Evolutionary conservation across 2,329 filamentous ascomycete species (phyloP).

Genomic region (Alternaria triticimaculans): DNA sequence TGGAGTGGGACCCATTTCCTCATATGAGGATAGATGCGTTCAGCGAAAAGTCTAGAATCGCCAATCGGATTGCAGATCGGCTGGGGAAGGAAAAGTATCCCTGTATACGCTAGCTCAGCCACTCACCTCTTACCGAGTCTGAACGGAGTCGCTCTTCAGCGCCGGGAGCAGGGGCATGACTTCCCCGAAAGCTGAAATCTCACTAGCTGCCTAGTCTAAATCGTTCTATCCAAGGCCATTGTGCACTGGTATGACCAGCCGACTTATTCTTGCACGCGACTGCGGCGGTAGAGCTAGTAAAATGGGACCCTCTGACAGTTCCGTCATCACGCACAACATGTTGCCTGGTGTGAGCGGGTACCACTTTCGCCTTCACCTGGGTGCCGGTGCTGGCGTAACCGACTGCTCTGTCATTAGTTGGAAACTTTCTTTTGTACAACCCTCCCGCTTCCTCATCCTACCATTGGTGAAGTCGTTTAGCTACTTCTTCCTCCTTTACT

Average conservation of each 20-base stretch:
- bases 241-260: constrained; percentile 18
- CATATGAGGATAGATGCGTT: constrained; percentile 26
- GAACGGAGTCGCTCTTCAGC: constrained; percentile 26
- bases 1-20: constrained; percentile 20
- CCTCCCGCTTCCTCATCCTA: constrained; percentile 16
- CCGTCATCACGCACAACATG: constrained; percentile 31
- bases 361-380: constrained; percentile 18
- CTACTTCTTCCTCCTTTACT: constrained; percentile 13
- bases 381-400: constrained; percentile 20
- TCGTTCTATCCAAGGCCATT: constrained; percentile 19
- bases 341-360: constrained; percentile 23
- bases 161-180: constrained; percentile 39
- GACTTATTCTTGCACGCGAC: constrained; percentile 38
- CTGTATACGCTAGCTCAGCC: constrained; percentile 34
- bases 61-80: constrained; percentile 44
- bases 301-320: constrained; percentile 30
- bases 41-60: constrained; percentile 32
- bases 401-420: constrained; percentile 22
- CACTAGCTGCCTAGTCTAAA: constrained; percentile 26
- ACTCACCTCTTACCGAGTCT: constrained; percentile 32
- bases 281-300: constrained; percentile 47
- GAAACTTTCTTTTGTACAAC: constrained; percentile 22
- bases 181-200: constrained; percentile 37
- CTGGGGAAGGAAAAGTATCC: constrained; percentile 26
- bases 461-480: constrained; percentile 17